Percentiles rank a stretch among this genome's conserved stretches.
Conservation (phyloP, 148 eudicot species). For the Mesembryanthemum crystallinum region DNA sequence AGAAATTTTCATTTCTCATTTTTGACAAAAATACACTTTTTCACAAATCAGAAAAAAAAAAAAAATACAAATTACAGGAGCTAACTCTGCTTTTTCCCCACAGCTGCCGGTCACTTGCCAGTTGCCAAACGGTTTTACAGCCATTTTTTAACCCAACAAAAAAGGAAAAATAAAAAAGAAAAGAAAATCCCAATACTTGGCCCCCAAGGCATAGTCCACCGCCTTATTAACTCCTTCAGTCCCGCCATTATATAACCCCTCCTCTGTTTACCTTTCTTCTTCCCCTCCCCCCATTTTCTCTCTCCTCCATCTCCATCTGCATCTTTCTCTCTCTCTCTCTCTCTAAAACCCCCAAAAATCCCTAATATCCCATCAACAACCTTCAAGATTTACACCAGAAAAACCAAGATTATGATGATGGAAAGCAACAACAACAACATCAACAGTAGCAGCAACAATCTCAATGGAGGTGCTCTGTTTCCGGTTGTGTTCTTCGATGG, state of each 20-base stretch:
- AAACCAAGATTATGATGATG: no score
- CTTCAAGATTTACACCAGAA: neutral
- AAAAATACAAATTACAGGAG: no score
- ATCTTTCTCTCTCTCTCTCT: neutral
- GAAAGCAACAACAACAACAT: neutral
- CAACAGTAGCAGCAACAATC: slow-evolving; percentile 8
- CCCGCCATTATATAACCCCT: slow-evolving; percentile 23
- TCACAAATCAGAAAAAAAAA: no score
- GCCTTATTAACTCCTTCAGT: neutral
- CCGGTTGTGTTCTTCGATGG: slow-evolving; percentile 70
- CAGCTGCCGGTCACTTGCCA: neutral
- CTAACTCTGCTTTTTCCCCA: neutral
- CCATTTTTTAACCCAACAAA: neutral
- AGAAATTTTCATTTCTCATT: no score
- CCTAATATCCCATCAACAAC: neutral
- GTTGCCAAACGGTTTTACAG: neutral
- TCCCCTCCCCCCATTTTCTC: neutral
- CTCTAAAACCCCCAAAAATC: neutral
- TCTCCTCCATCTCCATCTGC: neutral
- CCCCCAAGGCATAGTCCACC: slow-evolving; percentile 20
- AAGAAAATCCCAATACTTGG: slow-evolving; percentile 12
- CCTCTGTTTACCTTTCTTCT: neutral
- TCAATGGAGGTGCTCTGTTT: slow-evolving; percentile 16
- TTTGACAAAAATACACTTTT: no score
- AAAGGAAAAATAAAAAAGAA: neutral